A percentile compares a stretch with the other conserved stretches of the same genome.
phyloP scores from a whole-genome alignment of 495 filamentous ascomycete species.

The Usnea hakonensis region DNA sequence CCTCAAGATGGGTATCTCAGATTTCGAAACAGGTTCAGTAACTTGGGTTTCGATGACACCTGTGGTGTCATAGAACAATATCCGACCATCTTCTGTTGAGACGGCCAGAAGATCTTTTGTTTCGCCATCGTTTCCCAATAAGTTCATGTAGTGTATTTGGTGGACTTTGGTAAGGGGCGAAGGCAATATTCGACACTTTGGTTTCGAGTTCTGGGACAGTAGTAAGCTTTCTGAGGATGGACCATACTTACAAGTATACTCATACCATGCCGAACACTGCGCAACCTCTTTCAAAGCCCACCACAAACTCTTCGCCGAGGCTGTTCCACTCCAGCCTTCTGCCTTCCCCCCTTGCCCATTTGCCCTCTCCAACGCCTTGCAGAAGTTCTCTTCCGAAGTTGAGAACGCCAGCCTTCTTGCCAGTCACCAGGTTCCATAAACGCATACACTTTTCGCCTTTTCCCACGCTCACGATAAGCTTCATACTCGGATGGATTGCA shows the following conservation, averaged over 20 bases:
- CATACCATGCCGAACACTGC: conserved; percentile 66
- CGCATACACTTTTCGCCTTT: conserved; percentile 85
- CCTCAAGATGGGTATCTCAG: conserved; percentile 42
- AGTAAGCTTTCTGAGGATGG: conserved; percentile 2
- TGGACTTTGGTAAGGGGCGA: conserved; percentile 70
- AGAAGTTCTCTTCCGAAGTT: conserved; percentile 68
- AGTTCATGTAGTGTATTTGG: conserved; percentile 60
- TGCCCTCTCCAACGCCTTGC: conserved; percentile 64
- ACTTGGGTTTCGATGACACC: conserved; percentile 25
- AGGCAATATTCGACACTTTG: conserved; percentile 63
- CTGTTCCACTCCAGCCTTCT: conserved; percentile 72
- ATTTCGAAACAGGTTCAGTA: conserved; percentile 10
- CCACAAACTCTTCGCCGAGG: conserved; percentile 70
- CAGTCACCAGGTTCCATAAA: conserved; percentile 94
- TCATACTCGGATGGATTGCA: conserved; percentile 91
- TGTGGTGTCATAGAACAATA: conserved; percentile 74
- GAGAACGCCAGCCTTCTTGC: conserved; percentile 86
- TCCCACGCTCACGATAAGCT: conserved; percentile 86
- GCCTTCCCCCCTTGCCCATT: conserved; percentile 74
- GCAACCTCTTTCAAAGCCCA: conserved; percentile 80
- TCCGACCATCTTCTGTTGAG: conserved; percentile 86
- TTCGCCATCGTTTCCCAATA: conserved; percentile 37
- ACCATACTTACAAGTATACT: conserved; percentile 33
- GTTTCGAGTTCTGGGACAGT: conserved; percentile 56
- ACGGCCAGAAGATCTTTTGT: conserved; percentile 55